Base-by-base conservation (phyloP, 768 basidiomycete genomes). In the Chiua virens region DNA sequence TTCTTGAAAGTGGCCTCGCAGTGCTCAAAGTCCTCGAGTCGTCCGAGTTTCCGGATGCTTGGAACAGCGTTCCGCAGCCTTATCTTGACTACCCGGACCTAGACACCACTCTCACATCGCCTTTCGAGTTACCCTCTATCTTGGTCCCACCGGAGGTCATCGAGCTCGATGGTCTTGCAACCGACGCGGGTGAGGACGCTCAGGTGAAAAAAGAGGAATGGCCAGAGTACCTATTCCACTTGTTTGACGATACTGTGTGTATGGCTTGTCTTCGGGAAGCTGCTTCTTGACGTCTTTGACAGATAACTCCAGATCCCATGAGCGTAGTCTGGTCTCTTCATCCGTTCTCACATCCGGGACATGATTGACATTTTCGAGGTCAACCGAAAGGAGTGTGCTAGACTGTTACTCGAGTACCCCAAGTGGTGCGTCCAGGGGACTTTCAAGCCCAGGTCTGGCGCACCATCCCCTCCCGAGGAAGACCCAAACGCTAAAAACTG, bases 371-470 rank as follows among this genome's bases (percentile, higher is more conserved):
- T 98, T 15, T 98, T 91, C 61, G 96, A 98, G 67, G 82, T 97
- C 44, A 98, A 99, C 68, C 83, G 97, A 48, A 97, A 96, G 67
- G 97, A 99, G 61, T 89, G 87, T 57, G 95, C 97, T 1, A 78
- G 89, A 4, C 73, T 98, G 8, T 75, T 98, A 7, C 78, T 97
- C 40, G 87, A 92, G 66, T 86, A 89, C 48, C 89, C 91, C 2
- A 87, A 85, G 61, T 97, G 93, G 89, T 81, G 85, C 49, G 64
- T 83, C 5, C 74, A 79, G 3, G 92, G 91, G 5, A 92, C 92
- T 0, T 98, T 98, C 79, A 91, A 87, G 60, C 81, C 86, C 8
- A 82, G 79, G 60, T 83, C 86, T 14, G 83, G 82, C 11, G 82
- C 84, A 23, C 76, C 83, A 30, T 30, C 30, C 30, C 60, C 71